These are phyloP conservation scores for Fusarium bulbicola DNA, from an alignment of 2,329 filamentous ascomycete species.

Conservation along the genomic window DNA sequence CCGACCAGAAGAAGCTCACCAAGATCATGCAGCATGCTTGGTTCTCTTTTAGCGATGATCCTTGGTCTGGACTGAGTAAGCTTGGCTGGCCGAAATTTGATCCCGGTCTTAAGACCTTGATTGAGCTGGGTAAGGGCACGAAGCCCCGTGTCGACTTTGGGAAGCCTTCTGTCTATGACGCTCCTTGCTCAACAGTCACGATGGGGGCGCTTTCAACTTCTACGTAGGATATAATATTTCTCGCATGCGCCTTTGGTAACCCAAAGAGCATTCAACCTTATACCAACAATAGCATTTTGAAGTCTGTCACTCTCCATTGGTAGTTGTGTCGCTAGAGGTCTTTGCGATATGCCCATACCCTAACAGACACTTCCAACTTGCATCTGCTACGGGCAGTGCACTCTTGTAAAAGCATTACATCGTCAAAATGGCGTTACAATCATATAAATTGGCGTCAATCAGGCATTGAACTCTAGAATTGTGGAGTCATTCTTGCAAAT, in stretches of 20 bases:
- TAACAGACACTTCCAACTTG: too few relatives aligned
- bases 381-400: background rate
- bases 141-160: constrained; percentile 14
- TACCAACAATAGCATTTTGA: accelerated
- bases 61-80: constrained; percentile 44
- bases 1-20: constrained; percentile 46
- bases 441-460: background rate
- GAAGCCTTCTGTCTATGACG: constrained; percentile 22
- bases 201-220: constrained; percentile 31
- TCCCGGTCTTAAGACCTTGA: constrained; percentile 11
- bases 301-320: background rate
- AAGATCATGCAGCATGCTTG: constrained; percentile 52
- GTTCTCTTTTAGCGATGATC: constrained; percentile 52
- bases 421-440: accelerated
- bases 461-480: accelerated
- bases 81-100: constrained; percentile 42
- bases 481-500: too few relatives aligned
- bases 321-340: too few relatives aligned
- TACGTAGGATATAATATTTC: background rate
- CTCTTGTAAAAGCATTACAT: background rate
- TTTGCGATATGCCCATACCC: background rate
- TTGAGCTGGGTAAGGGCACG: constrained; percentile 21
- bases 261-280: accelerated
- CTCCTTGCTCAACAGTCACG: constrained; percentile 25
- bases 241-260: accelerated